Conservation (phyloP, 2,329 filamentous ascomycete species). For the Curvularia sp. region DNA sequence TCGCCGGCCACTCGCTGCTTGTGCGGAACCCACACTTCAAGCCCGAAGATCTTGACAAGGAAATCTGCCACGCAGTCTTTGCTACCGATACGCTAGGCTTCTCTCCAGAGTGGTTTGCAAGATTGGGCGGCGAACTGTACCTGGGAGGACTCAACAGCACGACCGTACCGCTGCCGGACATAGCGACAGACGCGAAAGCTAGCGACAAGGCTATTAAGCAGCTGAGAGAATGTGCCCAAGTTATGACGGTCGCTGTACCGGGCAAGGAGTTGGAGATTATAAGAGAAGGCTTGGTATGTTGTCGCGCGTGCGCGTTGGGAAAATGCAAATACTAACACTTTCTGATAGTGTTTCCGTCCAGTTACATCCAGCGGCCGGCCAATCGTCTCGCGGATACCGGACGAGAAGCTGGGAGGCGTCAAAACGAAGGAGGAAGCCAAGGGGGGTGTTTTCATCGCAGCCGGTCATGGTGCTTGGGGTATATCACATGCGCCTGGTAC, state of each 20-base stretch:
- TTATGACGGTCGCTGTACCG: conserved; percentile 56
- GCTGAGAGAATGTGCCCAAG: conserved; percentile 59
- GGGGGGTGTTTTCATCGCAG: conserved; percentile 73
- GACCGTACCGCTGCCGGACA: conserved; percentile 65
- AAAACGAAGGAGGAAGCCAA: conserved; percentile 53
- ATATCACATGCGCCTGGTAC: conserved; percentile 66
- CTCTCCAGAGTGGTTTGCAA: conserved; percentile 74
- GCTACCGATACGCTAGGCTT: conserved; percentile 65
- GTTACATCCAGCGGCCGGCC: conserved; percentile 70
- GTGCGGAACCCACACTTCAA: conserved; percentile 66
- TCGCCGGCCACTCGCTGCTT: conserved; percentile 77
- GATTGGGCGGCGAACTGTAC: conserved; percentile 73
- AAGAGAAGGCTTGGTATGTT: conserved; percentile 63
- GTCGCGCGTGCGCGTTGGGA: background rate
- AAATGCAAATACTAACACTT: conserved; percentile 13
- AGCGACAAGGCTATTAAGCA: conserved; percentile 57
- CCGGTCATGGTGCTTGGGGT: conserved; percentile 81
- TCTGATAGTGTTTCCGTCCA: conserved; percentile 70
- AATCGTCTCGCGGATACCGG: conserved; percentile 65
- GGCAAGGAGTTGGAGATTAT: conserved; percentile 67
- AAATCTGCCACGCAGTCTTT: conserved; percentile 72
- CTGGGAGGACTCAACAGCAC: conserved; percentile 74
- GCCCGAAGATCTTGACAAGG: conserved; percentile 50
- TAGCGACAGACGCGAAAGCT: conserved; percentile 61
- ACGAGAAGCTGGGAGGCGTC: conserved; percentile 63